Base-by-base conservation (phyloP, 192 early-diverging fungal genomes). In the Helicostylum pulchrum region DNA sequence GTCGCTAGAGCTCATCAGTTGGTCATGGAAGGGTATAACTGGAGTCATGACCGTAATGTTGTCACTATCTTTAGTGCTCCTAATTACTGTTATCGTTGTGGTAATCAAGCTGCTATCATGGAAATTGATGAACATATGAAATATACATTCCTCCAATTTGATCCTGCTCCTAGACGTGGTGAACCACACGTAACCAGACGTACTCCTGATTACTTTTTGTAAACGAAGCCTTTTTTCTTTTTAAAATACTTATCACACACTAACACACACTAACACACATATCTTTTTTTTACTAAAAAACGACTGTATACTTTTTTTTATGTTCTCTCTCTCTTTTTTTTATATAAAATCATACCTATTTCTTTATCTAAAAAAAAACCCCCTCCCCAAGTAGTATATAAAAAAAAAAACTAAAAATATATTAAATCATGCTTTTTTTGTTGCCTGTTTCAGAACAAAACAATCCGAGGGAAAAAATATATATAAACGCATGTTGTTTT, bases 21-120 rank as follows among this genome's bases (percentile, higher is more conserved):
- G 60, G 91, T 94, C 52, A 92, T 92, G 91, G 92, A 92, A 77
- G 95, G 97, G 58, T 99, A 97, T 81, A 97, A 94, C 77, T 99
- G 97, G 97, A 88, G 88, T 61, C 95, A 99, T 79, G 97, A 98
- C 57, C 87, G 90, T 77, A 98, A 99, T 77, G 94, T 96, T 3
- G 97, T 99, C 12, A 99, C 97, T 21, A 99, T 99, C 64, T 99
- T 99, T 74, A 92, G 89, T 78, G 97, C 97, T 47, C 97, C 97
- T 32, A 99, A 99, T 79, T 99, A 99, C 82, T 97, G 97, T 78
- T 99, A 99, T 86, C 88, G 97, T 48, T 99, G 97, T 71, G 97
- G 97, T 53, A 99, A 99, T 75, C 95, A 98, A 84, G 97, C 97
- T 26, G 97, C 97, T 31, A 99, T 99, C 72, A 98, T 99, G 97